phyloP scores from a whole-genome alignment of 306 rosid species.

The Fragaria nilgerrensis region DNA sequence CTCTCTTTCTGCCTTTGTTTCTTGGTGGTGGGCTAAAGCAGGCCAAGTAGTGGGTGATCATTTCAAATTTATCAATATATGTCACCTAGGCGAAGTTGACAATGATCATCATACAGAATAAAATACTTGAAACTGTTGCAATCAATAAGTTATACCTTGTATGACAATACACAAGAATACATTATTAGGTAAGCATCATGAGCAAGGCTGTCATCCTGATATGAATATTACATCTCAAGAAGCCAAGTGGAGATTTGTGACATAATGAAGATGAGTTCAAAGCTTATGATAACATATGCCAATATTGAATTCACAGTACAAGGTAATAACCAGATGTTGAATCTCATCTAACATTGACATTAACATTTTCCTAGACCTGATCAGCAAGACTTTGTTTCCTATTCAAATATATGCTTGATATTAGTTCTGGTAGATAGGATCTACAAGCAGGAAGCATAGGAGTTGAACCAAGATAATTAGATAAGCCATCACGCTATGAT shows the following conservation, averaged over 20 bases:
- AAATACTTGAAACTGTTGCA: neutral
- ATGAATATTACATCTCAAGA: neutral
- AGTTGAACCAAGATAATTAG: neutral
- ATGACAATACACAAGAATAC: neutral
- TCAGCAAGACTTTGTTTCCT: neutral
- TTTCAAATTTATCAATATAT: neutral
- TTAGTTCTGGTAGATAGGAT: neutral
- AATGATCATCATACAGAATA: neutral
- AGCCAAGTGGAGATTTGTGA: neutral
- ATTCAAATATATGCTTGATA: neutral
- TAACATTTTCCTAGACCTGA: neutral
- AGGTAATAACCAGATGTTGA: neutral
- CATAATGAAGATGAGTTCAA: neutral
- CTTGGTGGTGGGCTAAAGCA: neutral
- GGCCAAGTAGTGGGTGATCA: constrained; percentile 23
- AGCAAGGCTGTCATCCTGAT: neutral
- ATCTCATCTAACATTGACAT: neutral
- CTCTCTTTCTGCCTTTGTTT: neutral
- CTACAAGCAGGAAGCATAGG: neutral
- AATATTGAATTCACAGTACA: neutral
- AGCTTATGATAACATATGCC: neutral
- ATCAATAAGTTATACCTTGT: neutral
- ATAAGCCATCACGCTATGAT: neutral
- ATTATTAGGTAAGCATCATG: constrained; percentile 6
- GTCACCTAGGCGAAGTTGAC: constrained; percentile 24